These are phyloP conservation scores for Hypoxylon sp. DNA, from an alignment of 2,329 filamentous ascomycete species.

Conservation along the genomic window DNA sequence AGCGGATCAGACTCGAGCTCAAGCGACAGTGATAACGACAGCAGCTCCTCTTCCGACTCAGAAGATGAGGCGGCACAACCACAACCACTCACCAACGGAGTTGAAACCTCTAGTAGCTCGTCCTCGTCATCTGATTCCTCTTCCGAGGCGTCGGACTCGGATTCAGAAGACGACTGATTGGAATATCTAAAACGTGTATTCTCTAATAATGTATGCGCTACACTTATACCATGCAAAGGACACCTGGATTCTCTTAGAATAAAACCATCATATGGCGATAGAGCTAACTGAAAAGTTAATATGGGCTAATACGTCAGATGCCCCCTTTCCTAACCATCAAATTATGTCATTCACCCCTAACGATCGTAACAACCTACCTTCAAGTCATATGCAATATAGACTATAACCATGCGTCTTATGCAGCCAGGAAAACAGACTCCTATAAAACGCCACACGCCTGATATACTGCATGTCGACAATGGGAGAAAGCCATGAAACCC, in stretches of 20 bases:
- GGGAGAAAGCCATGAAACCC: constrained; percentile 9
- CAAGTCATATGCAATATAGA: constrained; percentile 26
- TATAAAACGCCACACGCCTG: constrained; percentile 30
- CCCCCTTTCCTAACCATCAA: constrained; percentile 14
- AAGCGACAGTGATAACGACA: constrained; percentile 41
- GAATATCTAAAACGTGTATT: constrained; percentile 4
- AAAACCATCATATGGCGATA: constrained; percentile 16
- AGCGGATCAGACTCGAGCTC: constrained; percentile 51
- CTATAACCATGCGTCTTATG: constrained; percentile 28
- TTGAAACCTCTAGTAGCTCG: constrained; percentile 50
- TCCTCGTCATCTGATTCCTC: constrained; percentile 53
- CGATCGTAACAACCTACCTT: constrained; percentile 14
- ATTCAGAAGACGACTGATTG: constrained; percentile 45
- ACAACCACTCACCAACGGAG: constrained; percentile 26
- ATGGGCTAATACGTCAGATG: constrained; percentile 12
- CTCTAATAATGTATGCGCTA: constrained; percentile 5
- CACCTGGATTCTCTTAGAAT: constrained; percentile 33
- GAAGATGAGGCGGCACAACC: constrained; percentile 40
- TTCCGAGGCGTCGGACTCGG: constrained; percentile 48
- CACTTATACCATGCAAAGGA: constrained; percentile 32
- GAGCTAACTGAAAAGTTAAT: constrained; percentile 13
- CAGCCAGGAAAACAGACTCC: constrained; percentile 21
- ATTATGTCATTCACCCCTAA: constrained; percentile 10
- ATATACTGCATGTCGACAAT: constrained; percentile 24
- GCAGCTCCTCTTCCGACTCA: constrained; percentile 46